Base-by-base conservation (phyloP, 2,329 filamentous ascomycete genomes). In the Beauveria scarabaeidicola region DNA sequence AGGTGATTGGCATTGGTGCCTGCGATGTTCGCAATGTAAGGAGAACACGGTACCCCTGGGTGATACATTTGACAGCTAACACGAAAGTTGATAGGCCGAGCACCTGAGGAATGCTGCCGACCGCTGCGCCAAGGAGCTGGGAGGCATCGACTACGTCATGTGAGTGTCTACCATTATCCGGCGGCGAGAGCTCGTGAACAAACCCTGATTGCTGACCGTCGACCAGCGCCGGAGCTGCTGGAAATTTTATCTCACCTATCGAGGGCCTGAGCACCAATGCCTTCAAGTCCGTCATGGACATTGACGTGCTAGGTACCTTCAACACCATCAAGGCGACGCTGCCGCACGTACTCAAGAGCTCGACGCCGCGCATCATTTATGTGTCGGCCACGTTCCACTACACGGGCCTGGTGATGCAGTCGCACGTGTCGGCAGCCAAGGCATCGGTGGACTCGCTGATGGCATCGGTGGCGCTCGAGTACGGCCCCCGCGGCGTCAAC, bases 281-380 rank as follows among this genome's bases (percentile, higher is more conserved):
- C 3, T 96, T 99, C 84, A 95, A 92, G 73, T 81, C 90, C 0
- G 94, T 99, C 64, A 93, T 97, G 68, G 94, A 97, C 63, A 99
- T 99, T 69, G 94, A 97, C 71, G 88, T 96, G 3, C 74, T 97
- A 40, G 94, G 94, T 36, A 95, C 90, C 17, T 99, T 89, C 77
- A 96, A 97, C 77, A 96, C 91, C 3, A 81, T 96, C 69, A 97
- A 97, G 76, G 91, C 93, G 3, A 94, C 91, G 1, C 77, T 97
- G 38, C 90, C 91, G 0, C 82, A 96, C 68, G 82, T 99, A 3
- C 74, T 91, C 13, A 80, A 84, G 66, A 95, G 91, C n/a, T 86
- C 89, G 1, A 65, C 66, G 50, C 91, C 92, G 10, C 86, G 92
- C 61, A 91, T 97, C 69, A 83, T 97, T 68, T 96, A 92, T 72